Base-by-base conservation (phyloP, 2,329 filamentous ascomycete species). In the Beauveria sp. region DNA sequence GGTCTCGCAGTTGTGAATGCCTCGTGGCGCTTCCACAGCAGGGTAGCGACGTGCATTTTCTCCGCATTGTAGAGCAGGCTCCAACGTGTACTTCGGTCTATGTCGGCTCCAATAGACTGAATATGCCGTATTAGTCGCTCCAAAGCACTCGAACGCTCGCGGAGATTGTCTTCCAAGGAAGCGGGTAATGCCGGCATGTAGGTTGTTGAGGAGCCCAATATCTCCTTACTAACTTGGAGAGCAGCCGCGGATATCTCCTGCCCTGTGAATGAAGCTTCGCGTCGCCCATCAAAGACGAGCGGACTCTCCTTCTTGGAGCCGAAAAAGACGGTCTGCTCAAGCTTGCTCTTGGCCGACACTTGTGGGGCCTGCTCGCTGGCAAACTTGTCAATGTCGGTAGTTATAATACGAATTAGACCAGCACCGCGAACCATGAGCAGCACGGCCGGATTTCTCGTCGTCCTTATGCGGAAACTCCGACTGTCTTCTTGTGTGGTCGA, bases 321-420 rank as follows among this genome's bases (percentile, higher is more conserved):
- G 70, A 91, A 97, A 75, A 97, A 97, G 1, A 97, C 89, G 2
- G 92, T 92, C 75, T 99, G 92, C 70, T 97, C 91, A 46, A 99
- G 81, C 74, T 94, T 96, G 74, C 86, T 90, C 74, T 91, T 94
- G 7, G 91, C 89, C 1, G 90, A 92, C 18, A 96, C 84, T 65
- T 79, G 75, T 1, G 84, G 85, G 5, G 84, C 79, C 58, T 76
- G 74, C 57, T 83, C 81, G 63, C 81, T 83, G 14, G 79, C 79
- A 67, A 88, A 86, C 62, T 80, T 83, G 64, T 84, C 80, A 51
- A 84, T 75, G 55, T 87, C 83, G 8, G 80, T 79, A 22, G 83
- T 79, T 20, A 83, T 77, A 47, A 89, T 73, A 55, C 86, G 81
- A 28, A 89, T 75, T 22, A 84, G 76, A 18, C 86, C 86, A 2